Conservation (phyloP, 495 filamentous ascomycete species). For the Usnea hakonensis region DNA sequence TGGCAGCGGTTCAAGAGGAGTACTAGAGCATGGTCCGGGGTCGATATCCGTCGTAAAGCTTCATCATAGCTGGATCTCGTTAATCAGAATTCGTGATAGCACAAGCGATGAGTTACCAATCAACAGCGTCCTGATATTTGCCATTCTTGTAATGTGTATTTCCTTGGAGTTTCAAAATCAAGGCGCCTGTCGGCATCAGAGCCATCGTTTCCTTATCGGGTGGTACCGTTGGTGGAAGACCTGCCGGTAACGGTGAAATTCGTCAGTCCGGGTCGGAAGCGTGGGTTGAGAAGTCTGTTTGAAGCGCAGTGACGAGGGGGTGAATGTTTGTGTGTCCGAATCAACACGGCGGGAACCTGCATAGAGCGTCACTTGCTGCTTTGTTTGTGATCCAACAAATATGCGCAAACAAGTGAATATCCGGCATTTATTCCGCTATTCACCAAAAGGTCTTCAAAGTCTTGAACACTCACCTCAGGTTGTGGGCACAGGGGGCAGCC, state of each 20-base stretch:
- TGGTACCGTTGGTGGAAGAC: too few relatives aligned
- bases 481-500: conserved; percentile 37
- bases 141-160: not conserved
- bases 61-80: not conserved
- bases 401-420: not conserved
- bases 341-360: not conserved
- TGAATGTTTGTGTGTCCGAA: not conserved
- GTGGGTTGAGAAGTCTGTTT: not conserved
- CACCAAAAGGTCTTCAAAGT: too few relatives aligned
- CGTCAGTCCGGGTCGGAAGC: not conserved
- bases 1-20: conserved; percentile 41
- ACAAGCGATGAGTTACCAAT: not conserved
- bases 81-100: not conserved
- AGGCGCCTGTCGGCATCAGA: not conserved
- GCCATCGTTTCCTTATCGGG: not conserved
- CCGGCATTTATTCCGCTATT: not conserved
- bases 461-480: not conserved
- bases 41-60: not conserved
- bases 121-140: conserved; percentile 1
- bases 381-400: not conserved
- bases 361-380: not conserved
- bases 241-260: too few relatives aligned
- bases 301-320: not conserved
- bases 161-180: not conserved
- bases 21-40: not conserved